Conservation (phyloP, 164 flowering plant genomes). For the Vitis rotundifolia region DNA sequence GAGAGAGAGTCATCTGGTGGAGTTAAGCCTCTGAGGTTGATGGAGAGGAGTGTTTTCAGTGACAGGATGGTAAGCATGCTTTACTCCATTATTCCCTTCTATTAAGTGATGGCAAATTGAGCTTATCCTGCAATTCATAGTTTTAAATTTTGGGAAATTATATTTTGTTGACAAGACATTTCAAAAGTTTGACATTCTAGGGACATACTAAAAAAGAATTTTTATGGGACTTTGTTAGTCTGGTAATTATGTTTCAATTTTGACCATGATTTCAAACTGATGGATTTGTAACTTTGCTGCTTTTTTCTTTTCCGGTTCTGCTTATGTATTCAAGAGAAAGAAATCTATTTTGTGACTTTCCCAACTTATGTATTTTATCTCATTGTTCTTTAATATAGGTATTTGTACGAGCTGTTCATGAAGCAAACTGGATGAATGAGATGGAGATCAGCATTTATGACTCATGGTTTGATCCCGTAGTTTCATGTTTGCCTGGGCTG, state of each 20-base stretch:
- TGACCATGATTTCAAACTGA: not conserved
- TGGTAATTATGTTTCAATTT: not conserved
- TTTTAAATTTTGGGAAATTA: not conserved
- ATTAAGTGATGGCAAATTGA: not conserved
- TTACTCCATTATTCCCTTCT: not conserved
- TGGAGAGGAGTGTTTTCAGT: slow-evolving; percentile 99
- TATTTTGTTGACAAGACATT: not conserved
- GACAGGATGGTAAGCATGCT: slow-evolving; percentile 79
- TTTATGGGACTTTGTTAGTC: not conserved
- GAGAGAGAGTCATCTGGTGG: slow-evolving; percentile 91
- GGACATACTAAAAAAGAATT: not conserved
- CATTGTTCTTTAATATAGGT: slow-evolving; percentile 48
- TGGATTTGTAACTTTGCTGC: slow-evolving; percentile 7
- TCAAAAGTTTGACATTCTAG: not conserved
- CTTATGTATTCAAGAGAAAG: slow-evolving; percentile 5
- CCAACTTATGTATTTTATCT: slow-evolving; percentile 14
- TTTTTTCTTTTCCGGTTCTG: slow-evolving; percentile 8
- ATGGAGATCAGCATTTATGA: slow-evolving; percentile 99
- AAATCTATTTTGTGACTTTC: slow-evolving; percentile 10
- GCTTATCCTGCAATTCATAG: not conserved
- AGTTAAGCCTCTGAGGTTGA: slow-evolving; percentile 84
- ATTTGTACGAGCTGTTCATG: slow-evolving; percentile 97
- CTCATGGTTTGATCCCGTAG: slow-evolving; percentile 98
- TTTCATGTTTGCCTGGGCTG: slow-evolving; percentile 88
- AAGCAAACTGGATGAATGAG: slow-evolving; percentile 99